A percentile compares a stretch with the other conserved stretches of the same genome.
phyloP scores from a whole-genome alignment of 495 filamentous ascomycete genomes.

The Penicillium longicatenatum region DNA sequence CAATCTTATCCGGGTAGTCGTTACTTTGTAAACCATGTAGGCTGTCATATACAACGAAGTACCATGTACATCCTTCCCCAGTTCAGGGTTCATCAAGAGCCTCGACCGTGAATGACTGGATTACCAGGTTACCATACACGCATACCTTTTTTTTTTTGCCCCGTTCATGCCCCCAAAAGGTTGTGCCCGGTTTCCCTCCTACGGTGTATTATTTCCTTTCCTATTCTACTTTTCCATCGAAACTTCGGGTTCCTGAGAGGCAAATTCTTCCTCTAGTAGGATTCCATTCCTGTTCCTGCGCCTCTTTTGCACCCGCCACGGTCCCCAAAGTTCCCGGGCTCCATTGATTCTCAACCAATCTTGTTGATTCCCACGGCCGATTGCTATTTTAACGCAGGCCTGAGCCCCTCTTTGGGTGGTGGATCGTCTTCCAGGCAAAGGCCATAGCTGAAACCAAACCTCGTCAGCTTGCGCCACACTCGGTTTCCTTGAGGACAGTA shows the following conservation, averaged over 20 bases:
- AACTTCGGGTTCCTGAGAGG: neutral
- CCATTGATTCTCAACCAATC: slow-evolving; percentile 22
- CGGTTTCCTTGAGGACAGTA: slow-evolving; percentile 31
- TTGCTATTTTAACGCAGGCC: slow-evolving; percentile 23
- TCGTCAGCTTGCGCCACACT: slow-evolving; percentile 56
- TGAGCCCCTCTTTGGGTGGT: slow-evolving; percentile 22
- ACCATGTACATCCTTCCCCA: slow-evolving; percentile 6
- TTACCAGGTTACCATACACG: slow-evolving; percentile 1
- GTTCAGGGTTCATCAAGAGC: slow-evolving; percentile 28
- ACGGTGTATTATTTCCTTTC: neutral
- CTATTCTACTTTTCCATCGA: neutral
- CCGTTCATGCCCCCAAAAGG: neutral
- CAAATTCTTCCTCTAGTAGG: neutral
- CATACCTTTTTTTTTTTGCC: neutral
- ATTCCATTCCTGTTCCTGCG: slow-evolving; percentile 16
- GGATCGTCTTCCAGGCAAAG: slow-evolving; percentile 30
- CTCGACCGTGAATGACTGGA: slow-evolving; percentile 25
- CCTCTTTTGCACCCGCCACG: slow-evolving; percentile 16
- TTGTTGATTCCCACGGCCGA: slow-evolving; percentile 10
- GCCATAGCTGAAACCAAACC: slow-evolving; percentile 42
- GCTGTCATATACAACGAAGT: neutral
- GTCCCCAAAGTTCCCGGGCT: slow-evolving; percentile 20
- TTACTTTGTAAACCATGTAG: neutral
- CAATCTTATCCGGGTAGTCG: slow-evolving; percentile 24
- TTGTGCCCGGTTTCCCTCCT: neutral